phyloP scores from a whole-genome alignment of 768 basidiomycete species.

The Pilatotrama ljubarskyi region DNA sequence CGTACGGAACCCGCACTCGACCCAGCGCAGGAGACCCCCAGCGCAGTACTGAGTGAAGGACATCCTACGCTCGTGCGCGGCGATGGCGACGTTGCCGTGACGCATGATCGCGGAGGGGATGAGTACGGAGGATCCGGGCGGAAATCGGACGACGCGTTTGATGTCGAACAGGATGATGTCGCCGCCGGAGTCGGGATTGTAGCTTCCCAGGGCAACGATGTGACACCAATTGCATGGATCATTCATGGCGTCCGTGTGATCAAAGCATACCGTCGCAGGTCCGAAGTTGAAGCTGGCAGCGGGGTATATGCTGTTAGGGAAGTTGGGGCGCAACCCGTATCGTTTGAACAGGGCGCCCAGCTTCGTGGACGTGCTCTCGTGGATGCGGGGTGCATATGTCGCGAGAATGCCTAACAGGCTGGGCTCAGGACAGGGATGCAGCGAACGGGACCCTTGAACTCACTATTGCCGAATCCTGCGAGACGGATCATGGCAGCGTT shows the following conservation, averaged over 20 bases:
- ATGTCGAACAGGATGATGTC: slow-evolving; percentile 18
- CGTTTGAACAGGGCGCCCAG: not conserved
- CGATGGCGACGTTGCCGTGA: slow-evolving; percentile 19
- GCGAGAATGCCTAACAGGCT: slow-evolving; percentile 6
- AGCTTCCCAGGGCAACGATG: slow-evolving; percentile 15
- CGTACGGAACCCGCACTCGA: slow-evolving; percentile 6
- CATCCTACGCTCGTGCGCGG: not conserved
- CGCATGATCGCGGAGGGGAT: slow-evolving; percentile 17
- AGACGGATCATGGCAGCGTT: not conserved
- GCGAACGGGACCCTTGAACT: not conserved
- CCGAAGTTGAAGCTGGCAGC: slow-evolving; percentile 22
- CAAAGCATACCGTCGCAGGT: not conserved
- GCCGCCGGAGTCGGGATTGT: slow-evolving; percentile 4
- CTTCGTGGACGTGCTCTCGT: not conserved
- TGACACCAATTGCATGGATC: slow-evolving; percentile 2
- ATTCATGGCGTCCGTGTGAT: slow-evolving; percentile 3
- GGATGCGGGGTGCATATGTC: slow-evolving; percentile 4
- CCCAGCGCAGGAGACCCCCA: slow-evolving; percentile 17
- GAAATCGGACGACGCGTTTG: slow-evolving; percentile 18
- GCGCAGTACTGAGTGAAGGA: slow-evolving; percentile 24
- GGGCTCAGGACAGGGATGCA: not conserved
- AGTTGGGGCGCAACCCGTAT: not conserved
- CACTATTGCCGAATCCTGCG: slow-evolving; percentile 4
- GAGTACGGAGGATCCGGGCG: slow-evolving; percentile 14
- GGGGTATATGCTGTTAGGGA: slow-evolving; percentile 8